Conservation (phyloP, 805 yeast genomes). For the Yarrowia sp. region DNA sequence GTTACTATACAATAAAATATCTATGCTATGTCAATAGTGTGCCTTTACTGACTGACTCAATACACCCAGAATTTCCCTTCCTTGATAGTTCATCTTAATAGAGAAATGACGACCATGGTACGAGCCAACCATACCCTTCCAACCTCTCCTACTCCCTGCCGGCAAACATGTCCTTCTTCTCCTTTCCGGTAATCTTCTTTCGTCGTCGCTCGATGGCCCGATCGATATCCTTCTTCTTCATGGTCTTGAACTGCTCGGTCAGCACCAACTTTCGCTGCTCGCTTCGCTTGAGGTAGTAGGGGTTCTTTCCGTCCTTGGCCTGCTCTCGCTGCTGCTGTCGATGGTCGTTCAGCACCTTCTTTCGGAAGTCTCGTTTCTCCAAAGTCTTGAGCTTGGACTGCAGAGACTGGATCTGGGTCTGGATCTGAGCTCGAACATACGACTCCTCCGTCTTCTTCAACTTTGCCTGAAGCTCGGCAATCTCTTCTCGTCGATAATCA, state of each 20-base stretch:
- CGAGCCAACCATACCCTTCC: too few relatives aligned
- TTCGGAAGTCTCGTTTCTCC: slow-evolving; percentile 71
- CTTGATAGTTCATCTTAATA: too few relatives aligned
- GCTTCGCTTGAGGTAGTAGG: slow-evolving; percentile 42
- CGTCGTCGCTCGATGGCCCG: slow-evolving; percentile 38
- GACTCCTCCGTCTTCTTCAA: slow-evolving; percentile 39
- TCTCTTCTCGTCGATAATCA: slow-evolving; percentile 75
- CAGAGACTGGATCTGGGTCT: slow-evolving; percentile 37
- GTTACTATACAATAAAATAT: not conserved
- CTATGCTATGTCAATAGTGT: not conserved
- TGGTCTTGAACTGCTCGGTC: slow-evolving; percentile 38
- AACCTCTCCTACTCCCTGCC: not conserved
- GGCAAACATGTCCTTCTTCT: slow-evolving; percentile 36
- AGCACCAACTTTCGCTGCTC: slow-evolving; percentile 40
- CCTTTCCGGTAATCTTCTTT: slow-evolving; percentile 41
- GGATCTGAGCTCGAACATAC: slow-evolving; percentile 38
- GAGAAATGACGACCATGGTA: too few relatives aligned
- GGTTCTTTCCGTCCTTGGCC: slow-evolving; percentile 71
- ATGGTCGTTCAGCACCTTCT: slow-evolving; percentile 58
- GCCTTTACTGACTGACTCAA: too few relatives aligned
- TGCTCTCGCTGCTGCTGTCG: slow-evolving; percentile 80
- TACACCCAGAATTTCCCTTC: too few relatives aligned
- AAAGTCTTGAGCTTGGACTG: slow-evolving; percentile 53
- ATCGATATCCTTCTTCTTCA: slow-evolving; percentile 39
- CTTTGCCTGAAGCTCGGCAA: slow-evolving; percentile 53